These are phyloP conservation scores for Lentinula lateritia DNA, from an alignment of 768 basidiomycete species.

Conservation along the genomic window DNA sequence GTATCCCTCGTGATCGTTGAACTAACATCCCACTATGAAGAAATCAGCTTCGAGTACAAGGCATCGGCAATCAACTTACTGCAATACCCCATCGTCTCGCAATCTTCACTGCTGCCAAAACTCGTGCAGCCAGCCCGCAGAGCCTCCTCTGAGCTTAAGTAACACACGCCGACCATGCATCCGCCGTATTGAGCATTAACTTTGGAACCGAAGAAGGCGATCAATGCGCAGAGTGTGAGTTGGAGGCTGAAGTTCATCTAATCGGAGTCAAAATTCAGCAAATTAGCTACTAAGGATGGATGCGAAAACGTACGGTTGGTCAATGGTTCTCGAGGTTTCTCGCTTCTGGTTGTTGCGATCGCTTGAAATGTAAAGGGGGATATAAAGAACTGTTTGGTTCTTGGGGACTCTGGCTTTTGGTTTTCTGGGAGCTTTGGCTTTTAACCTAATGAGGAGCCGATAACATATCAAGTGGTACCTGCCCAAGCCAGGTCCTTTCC, in stretches of 20 bases:
- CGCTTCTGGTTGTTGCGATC: neutral
- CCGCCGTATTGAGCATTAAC: neutral
- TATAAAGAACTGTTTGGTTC: too few relatives aligned
- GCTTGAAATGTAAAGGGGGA: neutral
- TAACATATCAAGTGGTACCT: too few relatives aligned
- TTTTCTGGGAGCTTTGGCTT: too few relatives aligned
- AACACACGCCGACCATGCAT: neutral
- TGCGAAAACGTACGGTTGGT: neutral
- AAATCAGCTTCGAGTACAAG: neutral
- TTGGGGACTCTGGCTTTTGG: too few relatives aligned
- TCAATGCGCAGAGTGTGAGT: neutral
- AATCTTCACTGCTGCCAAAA: neutral
- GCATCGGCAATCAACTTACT: neutral
- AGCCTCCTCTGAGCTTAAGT: neutral
- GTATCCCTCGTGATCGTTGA: neutral
- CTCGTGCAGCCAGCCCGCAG: neutral
- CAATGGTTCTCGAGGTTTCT: neutral
- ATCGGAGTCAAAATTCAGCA: neutral
- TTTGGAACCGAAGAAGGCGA: neutral
- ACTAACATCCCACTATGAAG: neutral
- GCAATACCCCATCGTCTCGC: neutral
- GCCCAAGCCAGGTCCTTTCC: too few relatives aligned
- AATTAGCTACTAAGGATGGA: too few relatives aligned
- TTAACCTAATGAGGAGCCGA: too few relatives aligned
- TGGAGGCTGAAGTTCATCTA: neutral